phyloP scores from a whole-genome alignment of 345 rosid species.

The Corchorus capsularis region DNA sequence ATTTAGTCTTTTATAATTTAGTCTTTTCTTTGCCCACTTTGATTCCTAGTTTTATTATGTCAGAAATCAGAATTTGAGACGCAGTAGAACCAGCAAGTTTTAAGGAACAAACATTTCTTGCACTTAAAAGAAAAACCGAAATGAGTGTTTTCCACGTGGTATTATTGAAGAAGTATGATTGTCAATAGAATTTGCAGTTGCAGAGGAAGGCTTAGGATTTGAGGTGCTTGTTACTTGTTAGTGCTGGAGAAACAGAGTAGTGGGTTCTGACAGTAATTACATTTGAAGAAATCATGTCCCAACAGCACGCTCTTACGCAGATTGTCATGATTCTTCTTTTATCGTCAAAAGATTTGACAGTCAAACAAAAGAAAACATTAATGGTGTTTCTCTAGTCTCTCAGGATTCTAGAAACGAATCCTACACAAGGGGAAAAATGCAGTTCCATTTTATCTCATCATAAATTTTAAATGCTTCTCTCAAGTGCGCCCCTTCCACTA shows the following conservation, averaged over 20 bases:
- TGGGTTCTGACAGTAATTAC: constrained; percentile 20
- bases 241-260: constrained; percentile 12
- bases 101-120: not conserved
- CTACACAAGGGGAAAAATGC: constrained; percentile 1
- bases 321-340: not conserved
- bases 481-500: constrained; percentile 29
- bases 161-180: not conserved
- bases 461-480: not conserved
- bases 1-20: not conserved
- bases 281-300: not conserved
- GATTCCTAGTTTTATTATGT: not conserved
- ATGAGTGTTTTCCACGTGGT: constrained; percentile 3
- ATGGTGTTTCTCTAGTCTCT: not conserved
- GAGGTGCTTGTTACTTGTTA: not conserved
- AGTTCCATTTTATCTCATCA: not conserved
- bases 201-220: not conserved
- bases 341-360: not conserved
- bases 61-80: not conserved
- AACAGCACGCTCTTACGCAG: not conserved
- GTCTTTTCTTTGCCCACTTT: not conserved
- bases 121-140: not conserved
- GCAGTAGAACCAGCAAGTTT: no score
- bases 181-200: not conserved
- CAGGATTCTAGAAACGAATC: constrained; percentile 12
- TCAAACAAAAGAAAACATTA: not conserved